Percentiles rank a stretch among this genome's conserved stretches.
Conservation (phyloP, 2,329 filamentous ascomycete genomes). For the Colletotrichum theobromicola region DNA sequence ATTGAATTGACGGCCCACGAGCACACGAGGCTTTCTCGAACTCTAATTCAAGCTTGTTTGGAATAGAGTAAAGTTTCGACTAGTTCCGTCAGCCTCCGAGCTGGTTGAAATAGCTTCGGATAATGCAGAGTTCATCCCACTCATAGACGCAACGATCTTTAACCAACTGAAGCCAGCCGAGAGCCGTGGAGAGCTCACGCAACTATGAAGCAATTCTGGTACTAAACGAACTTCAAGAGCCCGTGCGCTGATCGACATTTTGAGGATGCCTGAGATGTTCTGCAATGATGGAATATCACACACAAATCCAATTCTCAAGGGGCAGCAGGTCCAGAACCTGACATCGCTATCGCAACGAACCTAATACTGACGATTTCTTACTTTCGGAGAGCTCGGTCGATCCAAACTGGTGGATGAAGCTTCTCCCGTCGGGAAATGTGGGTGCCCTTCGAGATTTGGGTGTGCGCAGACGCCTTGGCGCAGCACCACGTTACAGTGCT, state of each 20-base stretch:
- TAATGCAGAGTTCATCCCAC: neutral
- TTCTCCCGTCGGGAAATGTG: neutral
- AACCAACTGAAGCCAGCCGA: neutral
- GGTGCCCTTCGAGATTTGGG: neutral
- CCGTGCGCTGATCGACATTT: neutral
- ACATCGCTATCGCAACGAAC: neutral
- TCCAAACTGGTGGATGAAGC: neutral
- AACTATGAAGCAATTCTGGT: neutral
- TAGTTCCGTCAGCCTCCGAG: neutral
- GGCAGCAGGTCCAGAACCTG: neutral
- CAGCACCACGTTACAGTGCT: neutral
- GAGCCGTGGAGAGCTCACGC: too few relatives aligned
- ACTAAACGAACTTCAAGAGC: neutral
- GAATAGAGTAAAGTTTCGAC: neutral
- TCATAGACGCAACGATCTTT: neutral
- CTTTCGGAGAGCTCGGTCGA: neutral
- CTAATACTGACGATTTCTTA: neutral
- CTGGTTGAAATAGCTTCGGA: neutral
- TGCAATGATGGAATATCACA: neutral
- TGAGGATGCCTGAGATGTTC: neutral
- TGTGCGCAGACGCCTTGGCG: neutral
- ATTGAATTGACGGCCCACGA: neutral
- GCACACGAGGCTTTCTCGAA: neutral
- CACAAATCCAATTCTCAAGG: neutral
- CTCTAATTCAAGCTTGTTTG: neutral